Base-by-base conservation (phyloP, 179 eudicot species). In the Silene coronaria region DNA sequence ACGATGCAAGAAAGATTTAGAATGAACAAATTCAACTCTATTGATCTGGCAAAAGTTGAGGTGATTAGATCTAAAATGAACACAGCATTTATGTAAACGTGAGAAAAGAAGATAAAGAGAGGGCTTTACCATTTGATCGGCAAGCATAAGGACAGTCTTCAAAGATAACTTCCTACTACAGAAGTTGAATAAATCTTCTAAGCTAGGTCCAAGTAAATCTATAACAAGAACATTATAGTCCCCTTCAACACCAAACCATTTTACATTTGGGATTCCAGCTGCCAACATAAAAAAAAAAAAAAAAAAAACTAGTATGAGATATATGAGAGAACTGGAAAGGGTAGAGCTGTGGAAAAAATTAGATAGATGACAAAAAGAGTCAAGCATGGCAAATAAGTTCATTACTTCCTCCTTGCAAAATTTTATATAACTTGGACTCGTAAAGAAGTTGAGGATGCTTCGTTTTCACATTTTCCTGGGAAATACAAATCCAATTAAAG, bases 331-430 rank as follows among this genome's bases (percentile, higher is more conserved):
- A 10, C 6, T 2, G 12, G 42, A 7, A 71, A n/a, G 58, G 59
- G 51, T 59, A 22, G 45, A 12, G 72, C 55, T 45, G 38, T 17
- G 7, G 0, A 14, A 14, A 6, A 65, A 26, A 67, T 46, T 51
- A 42, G 53, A 27, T 9, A 16, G 36, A 34, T 70, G 70, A 26
- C 23, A 48, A 42, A 10, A 38, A 38, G 63, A 70, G 58, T 63
- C 24, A 46, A 46, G 55, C 67, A 32, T 57, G 24, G 9, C 27
- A 59, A 42, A 61, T 45, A 72, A 79, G 48, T 42, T 62, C 61
- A 84, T 86, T 91, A 93, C 98, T 93, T 91, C 98, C 98, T 84
- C 98, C 98, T 78, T 93, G 97, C 68, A 93, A 86, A 75, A 89
- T 85, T 70, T 89, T 89, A 82, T 93, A 93, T 60, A 93, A 73